Conservation (phyloP, 176 grass and related monocot species). For the Zizania latifolia region DNA sequence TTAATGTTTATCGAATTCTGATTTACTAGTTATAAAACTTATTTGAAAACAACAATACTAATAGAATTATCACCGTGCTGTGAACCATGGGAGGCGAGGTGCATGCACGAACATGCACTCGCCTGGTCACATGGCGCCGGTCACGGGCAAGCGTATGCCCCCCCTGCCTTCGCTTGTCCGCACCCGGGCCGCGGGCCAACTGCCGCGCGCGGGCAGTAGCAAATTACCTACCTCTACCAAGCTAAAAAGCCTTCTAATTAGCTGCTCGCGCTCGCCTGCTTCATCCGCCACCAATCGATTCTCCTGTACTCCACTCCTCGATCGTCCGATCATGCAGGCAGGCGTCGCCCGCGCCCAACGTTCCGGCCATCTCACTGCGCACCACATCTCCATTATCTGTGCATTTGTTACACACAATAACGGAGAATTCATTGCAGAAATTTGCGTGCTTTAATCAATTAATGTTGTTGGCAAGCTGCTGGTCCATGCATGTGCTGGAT, state of each 20-base stretch:
- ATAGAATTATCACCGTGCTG: no score
- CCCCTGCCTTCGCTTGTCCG: conserved; percentile 22
- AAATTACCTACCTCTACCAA: no score
- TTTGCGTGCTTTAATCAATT: not conserved
- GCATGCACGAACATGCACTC: conserved; percentile 1
- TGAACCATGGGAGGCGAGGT: no score
- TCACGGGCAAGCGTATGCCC: conserved; percentile 33
- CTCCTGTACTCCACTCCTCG: not conserved
- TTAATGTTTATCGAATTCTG: no score
- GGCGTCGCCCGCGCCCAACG: not conserved
- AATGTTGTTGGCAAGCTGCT: not conserved
- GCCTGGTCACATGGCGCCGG: conserved; percentile 41
- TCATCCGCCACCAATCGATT: not conserved
- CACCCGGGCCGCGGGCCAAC: conserved; percentile 23
- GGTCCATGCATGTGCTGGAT: not conserved
- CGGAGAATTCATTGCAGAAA: not conserved
- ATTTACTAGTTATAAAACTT: no score
- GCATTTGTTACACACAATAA: not conserved
- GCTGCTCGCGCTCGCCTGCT: not conserved
- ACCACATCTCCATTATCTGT: not conserved
- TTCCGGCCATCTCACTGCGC: no score
- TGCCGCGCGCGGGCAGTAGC: not conserved
- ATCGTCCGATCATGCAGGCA: not conserved
- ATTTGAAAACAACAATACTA: no score
- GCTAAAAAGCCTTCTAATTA: no score